phyloP scores from a whole-genome alignment of 768 basidiomycete species.

The Boletus sensibilis region DNA sequence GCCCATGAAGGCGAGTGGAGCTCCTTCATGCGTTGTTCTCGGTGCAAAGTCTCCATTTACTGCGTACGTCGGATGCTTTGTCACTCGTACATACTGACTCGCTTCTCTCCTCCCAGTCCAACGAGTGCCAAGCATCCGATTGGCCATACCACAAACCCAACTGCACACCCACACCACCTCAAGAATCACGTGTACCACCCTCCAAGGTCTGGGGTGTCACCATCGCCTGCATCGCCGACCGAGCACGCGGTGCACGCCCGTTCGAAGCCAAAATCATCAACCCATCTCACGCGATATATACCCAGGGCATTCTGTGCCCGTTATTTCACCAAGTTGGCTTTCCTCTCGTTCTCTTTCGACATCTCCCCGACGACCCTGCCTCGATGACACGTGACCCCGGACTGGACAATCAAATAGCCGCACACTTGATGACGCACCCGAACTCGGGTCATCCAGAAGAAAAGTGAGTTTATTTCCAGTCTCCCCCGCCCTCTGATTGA shows the following conservation, averaged over 20 bases:
- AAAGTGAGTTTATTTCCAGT: constrained; percentile 7
- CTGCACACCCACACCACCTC: constrained; percentile 5
- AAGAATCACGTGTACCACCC: neutral
- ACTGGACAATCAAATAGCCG: constrained; percentile 32
- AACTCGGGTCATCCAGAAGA: constrained; percentile 25
- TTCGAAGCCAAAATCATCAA: constrained; percentile 23
- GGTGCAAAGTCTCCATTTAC: constrained; percentile 24
- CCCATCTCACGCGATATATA: constrained; percentile 28
- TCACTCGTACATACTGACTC: neutral
- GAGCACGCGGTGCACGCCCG: constrained; percentile 20
- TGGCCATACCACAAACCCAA: constrained; percentile 22
- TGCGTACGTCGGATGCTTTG: constrained; percentile 15
- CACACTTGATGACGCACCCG: constrained; percentile 31
- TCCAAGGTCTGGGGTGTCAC: constrained; percentile 18
- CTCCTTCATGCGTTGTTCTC: constrained; percentile 27
- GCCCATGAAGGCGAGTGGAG: constrained; percentile 11
- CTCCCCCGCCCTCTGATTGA: neutral
- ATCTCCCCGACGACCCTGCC: constrained; percentile 17
- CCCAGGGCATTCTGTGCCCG: constrained; percentile 23
- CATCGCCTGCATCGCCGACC: constrained; percentile 27
- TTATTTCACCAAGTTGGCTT: constrained; percentile 30
- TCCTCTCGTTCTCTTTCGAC: constrained; percentile 31
- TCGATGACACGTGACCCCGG: constrained; percentile 21
- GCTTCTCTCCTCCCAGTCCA: constrained; percentile 15
- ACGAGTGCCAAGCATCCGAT: constrained; percentile 25